These are phyloP conservation scores for Gliomastix tumulicola DNA, from an alignment of 2,329 filamentous ascomycete genomes.

Conservation along the genomic window DNA sequence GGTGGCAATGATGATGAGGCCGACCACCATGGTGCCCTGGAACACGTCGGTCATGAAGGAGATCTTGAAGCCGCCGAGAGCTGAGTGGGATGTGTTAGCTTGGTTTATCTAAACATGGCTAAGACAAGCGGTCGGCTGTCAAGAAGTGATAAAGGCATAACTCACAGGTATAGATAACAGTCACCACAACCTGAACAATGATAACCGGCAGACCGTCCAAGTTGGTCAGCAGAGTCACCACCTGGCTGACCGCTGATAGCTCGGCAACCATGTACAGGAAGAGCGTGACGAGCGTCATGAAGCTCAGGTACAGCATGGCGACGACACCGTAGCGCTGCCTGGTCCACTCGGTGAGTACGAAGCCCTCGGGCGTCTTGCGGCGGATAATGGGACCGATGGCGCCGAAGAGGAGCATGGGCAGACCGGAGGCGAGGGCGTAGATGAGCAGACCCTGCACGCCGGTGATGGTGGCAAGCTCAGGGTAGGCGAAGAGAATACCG, in stretches of 20 bases:
- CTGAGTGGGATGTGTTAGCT: slow-evolving; percentile 32
- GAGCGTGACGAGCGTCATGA: slow-evolving; percentile 72
- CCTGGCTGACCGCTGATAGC: slow-evolving; percentile 74
- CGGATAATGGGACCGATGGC: slow-evolving; percentile 70
- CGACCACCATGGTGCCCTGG: slow-evolving; percentile 71
- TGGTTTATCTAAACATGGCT: background rate
- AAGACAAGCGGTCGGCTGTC: too few species aligned
- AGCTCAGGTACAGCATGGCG: slow-evolving; percentile 66
- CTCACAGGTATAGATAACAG: slow-evolving; percentile 76
- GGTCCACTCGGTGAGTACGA: slow-evolving; percentile 80
- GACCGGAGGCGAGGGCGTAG: slow-evolving; percentile 65
- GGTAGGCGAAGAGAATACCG: slow-evolving; percentile 77
- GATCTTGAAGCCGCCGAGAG: slow-evolving; percentile 74
- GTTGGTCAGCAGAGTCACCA: slow-evolving; percentile 66
- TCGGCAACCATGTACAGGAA: slow-evolving; percentile 86
- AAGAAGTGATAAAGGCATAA: slow-evolving; percentile 2
- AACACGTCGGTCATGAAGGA: slow-evolving; percentile 81
- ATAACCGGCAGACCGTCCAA: slow-evolving; percentile 68
- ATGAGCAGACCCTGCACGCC: slow-evolving; percentile 73
- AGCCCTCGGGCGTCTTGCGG: slow-evolving; percentile 73
- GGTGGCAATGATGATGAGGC: slow-evolving; percentile 67
- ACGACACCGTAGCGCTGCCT: slow-evolving; percentile 67
- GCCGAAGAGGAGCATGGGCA: slow-evolving; percentile 70
- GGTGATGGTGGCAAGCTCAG: slow-evolving; percentile 70
- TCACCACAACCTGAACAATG: slow-evolving; percentile 71